A percentile compares a stretch with the other conserved stretches of the same genome.
phyloP scores from a whole-genome alignment of 1,284 basidiomycete species.

The Retiboletus fuscus region DNA sequence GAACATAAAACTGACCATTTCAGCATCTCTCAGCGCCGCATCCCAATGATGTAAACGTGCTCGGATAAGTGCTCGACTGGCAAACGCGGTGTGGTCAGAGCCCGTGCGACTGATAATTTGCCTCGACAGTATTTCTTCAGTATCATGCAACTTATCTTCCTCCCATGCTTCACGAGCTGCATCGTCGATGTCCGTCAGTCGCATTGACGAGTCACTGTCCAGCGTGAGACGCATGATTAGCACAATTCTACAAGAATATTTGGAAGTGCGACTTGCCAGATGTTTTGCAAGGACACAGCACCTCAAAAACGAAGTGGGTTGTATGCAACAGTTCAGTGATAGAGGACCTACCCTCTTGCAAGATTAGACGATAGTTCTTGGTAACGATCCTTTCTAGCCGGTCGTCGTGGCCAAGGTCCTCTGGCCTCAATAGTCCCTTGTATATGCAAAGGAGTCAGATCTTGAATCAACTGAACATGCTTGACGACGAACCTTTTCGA shows the following conservation, averaged over 20 bases:
- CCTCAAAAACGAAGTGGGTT: slow-evolving; percentile 19
- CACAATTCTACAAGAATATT: background rate
- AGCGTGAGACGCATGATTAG: background rate
- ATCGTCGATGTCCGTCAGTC: slow-evolving; percentile 18
- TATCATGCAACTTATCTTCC: slow-evolving; percentile 22
- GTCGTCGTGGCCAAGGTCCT: slow-evolving; percentile 21
- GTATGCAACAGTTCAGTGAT: background rate
- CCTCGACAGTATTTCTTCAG: slow-evolving; percentile 26
- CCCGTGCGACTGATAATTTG: slow-evolving; percentile 15
- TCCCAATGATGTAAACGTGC: slow-evolving; percentile 23
- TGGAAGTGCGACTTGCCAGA: slow-evolving; percentile 12
- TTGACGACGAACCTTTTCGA: slow-evolving; percentile 19
- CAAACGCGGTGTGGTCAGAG: slow-evolving; percentile 16
- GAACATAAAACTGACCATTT: slow-evolving; percentile 16
- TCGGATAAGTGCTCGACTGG: slow-evolving; percentile 25
- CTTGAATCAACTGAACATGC: background rate
- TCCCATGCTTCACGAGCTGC: slow-evolving; percentile 21
- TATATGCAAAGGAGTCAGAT: background rate
- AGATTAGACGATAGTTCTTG: slow-evolving; percentile 23
- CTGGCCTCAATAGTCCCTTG: slow-evolving; percentile 19
- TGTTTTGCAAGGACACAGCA: slow-evolving; percentile 16
- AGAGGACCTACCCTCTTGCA: slow-evolving; percentile 15
- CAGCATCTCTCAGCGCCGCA: slow-evolving; percentile 26
- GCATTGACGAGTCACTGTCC: slow-evolving; percentile 22
- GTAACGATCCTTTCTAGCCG: slow-evolving; percentile 18